Conservation (phyloP, 306 rosid species). For the Astragalus glycyphyllos region DNA sequence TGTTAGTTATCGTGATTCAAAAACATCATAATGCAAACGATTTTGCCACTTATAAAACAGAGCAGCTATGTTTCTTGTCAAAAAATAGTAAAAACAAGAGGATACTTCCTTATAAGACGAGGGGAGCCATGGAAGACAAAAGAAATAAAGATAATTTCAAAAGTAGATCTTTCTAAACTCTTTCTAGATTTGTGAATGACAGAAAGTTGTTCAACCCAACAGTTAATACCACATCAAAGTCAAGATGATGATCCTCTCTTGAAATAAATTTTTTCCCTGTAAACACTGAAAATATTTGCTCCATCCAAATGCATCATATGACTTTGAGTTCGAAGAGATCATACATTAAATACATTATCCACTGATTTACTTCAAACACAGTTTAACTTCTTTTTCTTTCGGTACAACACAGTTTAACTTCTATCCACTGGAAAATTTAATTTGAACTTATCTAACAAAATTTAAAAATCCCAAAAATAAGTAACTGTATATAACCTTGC, state of each 20-base stretch:
- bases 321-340: not conserved
- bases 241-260: not conserved
- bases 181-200: not conserved
- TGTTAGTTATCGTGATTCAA: slow-evolving; percentile 14
- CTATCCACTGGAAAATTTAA: slow-evolving; percentile 19
- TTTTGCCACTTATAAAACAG: slow-evolving; percentile 4
- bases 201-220: slow-evolving; percentile 7
- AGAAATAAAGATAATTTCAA: not conserved
- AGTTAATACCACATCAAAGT: not conserved
- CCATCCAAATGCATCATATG: slow-evolving; percentile 5
- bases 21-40: not conserved
- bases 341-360: not conserved
- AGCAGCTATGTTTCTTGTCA: slow-evolving; percentile 12
- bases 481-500: slow-evolving; percentile 42
- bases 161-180: not conserved
- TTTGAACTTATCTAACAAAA: slow-evolving; percentile 18
- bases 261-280: not conserved
- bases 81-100: not conserved
- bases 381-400: slow-evolving; percentile 6
- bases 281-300: not conserved
- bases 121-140: not conserved
- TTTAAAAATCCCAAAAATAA: slow-evolving; percentile 21
- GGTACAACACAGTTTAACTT: not conserved
- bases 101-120: not conserved
- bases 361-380: not conserved